Evolutionary conservation across 2,329 filamentous ascomycete genomes (phyloP).

Genomic region (Davidsoniella eucalypti): DNA sequence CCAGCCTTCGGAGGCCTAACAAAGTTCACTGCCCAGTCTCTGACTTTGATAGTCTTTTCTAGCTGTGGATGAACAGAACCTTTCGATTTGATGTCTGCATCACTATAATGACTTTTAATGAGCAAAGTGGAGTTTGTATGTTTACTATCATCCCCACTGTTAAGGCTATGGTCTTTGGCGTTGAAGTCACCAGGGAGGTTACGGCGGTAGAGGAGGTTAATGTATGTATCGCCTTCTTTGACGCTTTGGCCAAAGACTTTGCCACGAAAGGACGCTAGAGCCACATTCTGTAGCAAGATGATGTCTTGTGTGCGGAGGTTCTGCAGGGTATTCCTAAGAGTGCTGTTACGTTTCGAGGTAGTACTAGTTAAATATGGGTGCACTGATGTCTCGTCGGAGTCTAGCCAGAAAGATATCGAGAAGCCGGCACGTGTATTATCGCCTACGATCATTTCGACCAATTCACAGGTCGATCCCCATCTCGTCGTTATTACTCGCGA

Average conservation of each 20-base stretch:
- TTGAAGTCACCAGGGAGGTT: slow-evolving; percentile 25
- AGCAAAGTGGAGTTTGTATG: slow-evolving; percentile 26
- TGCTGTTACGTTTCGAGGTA: no score
- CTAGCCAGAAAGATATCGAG: slow-evolving; percentile 69
- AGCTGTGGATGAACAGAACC: slow-evolving; percentile 30
- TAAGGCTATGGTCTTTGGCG: no score
- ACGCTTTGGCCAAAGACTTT: slow-evolving; percentile 77
- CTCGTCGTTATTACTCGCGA: slow-evolving; percentile 52
- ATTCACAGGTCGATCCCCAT: slow-evolving; percentile 42
- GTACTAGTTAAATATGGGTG: no score
- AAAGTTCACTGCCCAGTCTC: slow-evolving; percentile 60
- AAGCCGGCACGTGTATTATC: slow-evolving; percentile 76
- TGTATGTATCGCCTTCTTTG: slow-evolving; percentile 46
- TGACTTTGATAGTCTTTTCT: slow-evolving; percentile 48
- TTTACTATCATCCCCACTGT: no score
- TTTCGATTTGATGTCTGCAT: slow-evolving; percentile 27
- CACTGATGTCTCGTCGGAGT: slow-evolving; percentile 18
- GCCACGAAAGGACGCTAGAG: slow-evolving; percentile 55
- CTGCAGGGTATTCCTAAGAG: slow-evolving; percentile 19
- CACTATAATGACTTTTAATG: slow-evolving; percentile 43
- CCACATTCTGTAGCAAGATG: slow-evolving; percentile 64
- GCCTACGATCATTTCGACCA: slow-evolving; percentile 65
- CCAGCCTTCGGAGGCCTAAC: slow-evolving; percentile 23
- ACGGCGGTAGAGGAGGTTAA: slow-evolving; percentile 48
- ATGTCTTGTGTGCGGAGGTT: slow-evolving; percentile 55